These are phyloP conservation scores for Corchorus capsularis DNA, from an alignment of 345 rosid genomes.

Conservation along the genomic window DNA sequence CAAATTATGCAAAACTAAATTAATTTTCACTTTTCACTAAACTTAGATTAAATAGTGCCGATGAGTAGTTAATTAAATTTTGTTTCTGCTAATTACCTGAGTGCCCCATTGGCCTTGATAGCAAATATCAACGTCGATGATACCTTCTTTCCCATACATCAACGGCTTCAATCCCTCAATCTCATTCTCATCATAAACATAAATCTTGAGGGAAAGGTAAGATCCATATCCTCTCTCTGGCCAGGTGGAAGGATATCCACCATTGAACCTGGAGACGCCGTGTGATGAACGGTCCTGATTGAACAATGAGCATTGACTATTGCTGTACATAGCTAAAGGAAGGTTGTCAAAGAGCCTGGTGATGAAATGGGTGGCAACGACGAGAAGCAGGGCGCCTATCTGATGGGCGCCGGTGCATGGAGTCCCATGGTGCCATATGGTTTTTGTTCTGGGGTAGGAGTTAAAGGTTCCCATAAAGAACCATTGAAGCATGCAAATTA, in stretches of 20 bases:
- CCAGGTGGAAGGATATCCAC: slow-evolving; percentile 27
- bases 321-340: neutral
- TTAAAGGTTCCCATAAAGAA: slow-evolving; percentile 15
- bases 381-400: slow-evolving; percentile 22
- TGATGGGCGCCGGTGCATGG: slow-evolving; percentile 21
- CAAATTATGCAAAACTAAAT: neutral
- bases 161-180: slow-evolving; percentile 38
- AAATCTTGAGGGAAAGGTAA: slow-evolving; percentile 38
- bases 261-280: slow-evolving; percentile 15
- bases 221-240: slow-evolving; percentile 38
- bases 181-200: slow-evolving; percentile 47
- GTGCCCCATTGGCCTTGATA: slow-evolving; percentile 48
- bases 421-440: slow-evolving; percentile 2
- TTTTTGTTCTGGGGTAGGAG: slow-evolving; percentile 16
- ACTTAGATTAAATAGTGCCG: too few species aligned
- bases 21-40: too few species aligned
- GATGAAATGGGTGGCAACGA: slow-evolving; percentile 19
- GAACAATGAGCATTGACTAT: neutral
- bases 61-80: too few species aligned
- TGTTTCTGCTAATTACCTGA: slow-evolving; percentile 21
- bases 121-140: slow-evolving; percentile 34
- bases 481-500: neutral
- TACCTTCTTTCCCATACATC: slow-evolving; percentile 38
- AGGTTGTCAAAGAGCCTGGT: slow-evolving; percentile 7
- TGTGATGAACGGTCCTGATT: slow-evolving; percentile 17